phyloP scores from a whole-genome alignment of 208 protist genomes.

The Trypanosoma congolense region DNA sequence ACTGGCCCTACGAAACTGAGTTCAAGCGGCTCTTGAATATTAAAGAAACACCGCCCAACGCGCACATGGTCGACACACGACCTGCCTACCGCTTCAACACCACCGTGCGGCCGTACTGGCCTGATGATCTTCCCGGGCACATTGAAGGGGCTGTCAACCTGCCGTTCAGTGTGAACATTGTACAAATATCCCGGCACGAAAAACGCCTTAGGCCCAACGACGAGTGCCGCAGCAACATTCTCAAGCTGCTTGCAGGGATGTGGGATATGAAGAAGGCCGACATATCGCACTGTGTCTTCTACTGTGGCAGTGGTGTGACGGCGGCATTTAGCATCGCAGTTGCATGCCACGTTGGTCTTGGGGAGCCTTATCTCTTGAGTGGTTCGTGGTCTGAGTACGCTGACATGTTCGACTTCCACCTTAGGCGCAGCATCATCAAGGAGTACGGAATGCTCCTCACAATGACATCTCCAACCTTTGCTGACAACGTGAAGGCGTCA shows the following conservation, averaged over 20 bases:
- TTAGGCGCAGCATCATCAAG: constrained; percentile 39
- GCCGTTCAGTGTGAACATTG: constrained; percentile 29
- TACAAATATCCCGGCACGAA: constrained; percentile 9
- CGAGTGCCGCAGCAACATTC: constrained; percentile 44
- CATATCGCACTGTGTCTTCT: constrained; percentile 60
- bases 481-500: constrained; percentile 33
- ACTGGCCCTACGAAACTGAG: constrained; percentile 41
- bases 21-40: constrained; percentile 34
- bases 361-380: constrained; percentile 61
- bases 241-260: constrained; percentile 26
- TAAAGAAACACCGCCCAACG: constrained; percentile 44
- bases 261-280: constrained; percentile 19
- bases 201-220: constrained; percentile 34
- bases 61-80: constrained; percentile 63
- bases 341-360: constrained; percentile 54
- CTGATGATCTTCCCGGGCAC: constrained; percentile 64
- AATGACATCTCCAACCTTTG: constrained; percentile 30
- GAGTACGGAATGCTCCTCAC: constrained; percentile 51
- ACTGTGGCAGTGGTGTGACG: constrained; percentile 77
- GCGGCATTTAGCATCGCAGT: constrained; percentile 75
- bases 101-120: constrained; percentile 57
- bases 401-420: constrained; percentile 30
- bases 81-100: constrained; percentile 36
- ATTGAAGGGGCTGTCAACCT: constrained; percentile 65
- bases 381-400: constrained; percentile 85